phyloP scores from a whole-genome alignment of 768 basidiomycete genomes.

The Ramaria rubella region DNA sequence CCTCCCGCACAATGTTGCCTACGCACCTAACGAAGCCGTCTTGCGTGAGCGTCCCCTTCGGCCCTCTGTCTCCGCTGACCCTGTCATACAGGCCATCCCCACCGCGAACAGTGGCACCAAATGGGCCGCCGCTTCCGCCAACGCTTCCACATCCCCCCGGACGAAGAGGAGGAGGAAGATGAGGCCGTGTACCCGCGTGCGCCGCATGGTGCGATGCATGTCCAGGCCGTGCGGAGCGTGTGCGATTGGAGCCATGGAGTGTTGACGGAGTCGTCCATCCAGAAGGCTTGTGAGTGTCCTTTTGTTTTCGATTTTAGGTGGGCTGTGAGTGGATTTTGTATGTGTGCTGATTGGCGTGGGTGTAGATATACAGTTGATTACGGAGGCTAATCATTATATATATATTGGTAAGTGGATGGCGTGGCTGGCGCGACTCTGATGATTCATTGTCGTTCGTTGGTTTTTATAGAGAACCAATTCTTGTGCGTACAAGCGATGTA shows the following conservation, averaged over 20 bases:
- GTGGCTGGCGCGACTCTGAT: too few relatives aligned
- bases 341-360: background rate
- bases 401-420: conserved; percentile 95
- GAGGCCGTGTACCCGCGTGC: conserved; percentile 35
- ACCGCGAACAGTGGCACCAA: conserved; percentile 52
- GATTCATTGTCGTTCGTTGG: too few relatives aligned
- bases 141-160: conserved; percentile 45
- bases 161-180: conserved; percentile 29
- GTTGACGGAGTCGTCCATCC: conserved; percentile 83
- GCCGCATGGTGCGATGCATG: conserved; percentile 50
- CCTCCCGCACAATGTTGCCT: conserved; percentile 63
- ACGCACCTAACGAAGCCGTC: conserved; percentile 61
- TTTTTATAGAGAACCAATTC: conserved; percentile 65
- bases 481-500: conserved; percentile 41
- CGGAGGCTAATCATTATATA: conserved; percentile 80
- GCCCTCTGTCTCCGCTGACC: background rate
- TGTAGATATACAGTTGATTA: conserved; percentile 71
- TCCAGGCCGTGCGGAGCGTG: conserved; percentile 82
- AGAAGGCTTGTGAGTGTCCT: conserved; percentile 73
- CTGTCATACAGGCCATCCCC: conserved; percentile 49
- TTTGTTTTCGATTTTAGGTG: background rate
- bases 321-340: background rate
- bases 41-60: conserved; percentile 34
- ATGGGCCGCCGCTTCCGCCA: conserved; percentile 58
- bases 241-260: conserved; percentile 95